Percentiles rank a stretch among this genome's conserved stretches.
Conservation (phyloP, 2,329 filamentous ascomycete species). For the Cadophora sp. region DNA sequence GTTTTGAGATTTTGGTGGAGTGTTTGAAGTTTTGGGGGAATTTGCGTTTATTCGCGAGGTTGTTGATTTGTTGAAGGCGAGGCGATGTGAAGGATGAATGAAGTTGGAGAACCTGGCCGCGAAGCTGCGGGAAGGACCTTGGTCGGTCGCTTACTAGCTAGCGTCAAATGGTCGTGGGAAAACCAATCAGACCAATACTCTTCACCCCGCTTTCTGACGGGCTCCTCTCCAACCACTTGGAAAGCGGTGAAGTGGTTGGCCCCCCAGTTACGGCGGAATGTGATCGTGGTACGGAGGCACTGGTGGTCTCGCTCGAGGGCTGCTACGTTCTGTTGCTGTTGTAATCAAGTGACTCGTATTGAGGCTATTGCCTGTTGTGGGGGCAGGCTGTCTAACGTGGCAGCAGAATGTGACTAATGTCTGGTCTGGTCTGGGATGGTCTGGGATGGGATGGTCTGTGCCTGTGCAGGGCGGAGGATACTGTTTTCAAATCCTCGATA, state of each 20-base stretch:
- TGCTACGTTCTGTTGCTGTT: background rate
- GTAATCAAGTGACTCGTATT: constrained; percentile 16
- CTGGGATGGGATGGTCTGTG: no score
- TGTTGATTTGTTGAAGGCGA: constrained; percentile 7
- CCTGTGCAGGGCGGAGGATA: background rate
- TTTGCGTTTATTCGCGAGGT: constrained; percentile 7
- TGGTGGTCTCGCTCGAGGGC: background rate
- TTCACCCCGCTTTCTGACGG: constrained; percentile 11
- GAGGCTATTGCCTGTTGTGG: constrained; percentile 27
- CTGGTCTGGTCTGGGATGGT: background rate
- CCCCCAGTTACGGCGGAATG: background rate
- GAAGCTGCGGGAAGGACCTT: constrained; percentile 18
- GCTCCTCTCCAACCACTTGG: background rate
- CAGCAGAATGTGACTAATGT: constrained; percentile 23
- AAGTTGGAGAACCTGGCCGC: constrained; percentile 16
- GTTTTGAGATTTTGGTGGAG: constrained; percentile 17
- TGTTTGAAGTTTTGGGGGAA: constrained; percentile 6
- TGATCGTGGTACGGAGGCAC: no score
- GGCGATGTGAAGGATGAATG: constrained; percentile 14
- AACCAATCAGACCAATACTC: background rate
- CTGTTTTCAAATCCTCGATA: background rate
- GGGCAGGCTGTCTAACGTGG: constrained; percentile 18
- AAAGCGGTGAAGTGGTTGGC: constrained; percentile 20
- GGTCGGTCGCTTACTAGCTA: constrained; percentile 12
- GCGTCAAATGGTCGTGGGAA: background rate